Evolutionary conservation across 768 basidiomycete genomes (phyloP).

Genomic region (Serendipita sp.): DNA sequence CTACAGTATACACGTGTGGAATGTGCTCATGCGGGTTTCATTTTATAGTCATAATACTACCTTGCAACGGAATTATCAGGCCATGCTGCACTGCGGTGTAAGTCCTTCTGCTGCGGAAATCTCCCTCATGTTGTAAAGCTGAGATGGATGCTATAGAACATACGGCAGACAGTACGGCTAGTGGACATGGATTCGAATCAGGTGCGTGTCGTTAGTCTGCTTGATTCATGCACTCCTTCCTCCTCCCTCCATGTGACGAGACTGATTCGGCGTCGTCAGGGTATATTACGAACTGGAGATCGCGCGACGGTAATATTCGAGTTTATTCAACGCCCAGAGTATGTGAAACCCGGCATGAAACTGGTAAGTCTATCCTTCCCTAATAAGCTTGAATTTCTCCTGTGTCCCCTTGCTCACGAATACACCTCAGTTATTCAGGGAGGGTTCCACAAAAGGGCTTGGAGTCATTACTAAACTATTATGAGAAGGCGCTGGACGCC

Average conservation of each 20-base stretch:
- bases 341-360: slow-evolving; percentile 85
- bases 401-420: slow-evolving; percentile 10
- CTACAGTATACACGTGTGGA: too few species aligned
- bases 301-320: slow-evolving; percentile 89
- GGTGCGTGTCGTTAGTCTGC: neutral
- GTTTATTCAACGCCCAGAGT: slow-evolving; percentile 85
- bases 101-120: slow-evolving; percentile 19
- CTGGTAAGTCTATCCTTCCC: slow-evolving; percentile 28
- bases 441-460: slow-evolving; percentile 73
- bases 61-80: slow-evolving; percentile 84
- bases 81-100: slow-evolving; percentile 88
- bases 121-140: too few species aligned
- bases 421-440: slow-evolving; percentile 49
- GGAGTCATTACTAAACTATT: slow-evolving; percentile 19
- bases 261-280: slow-evolving; percentile 55
- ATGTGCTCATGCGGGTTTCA: too few species aligned
- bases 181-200: slow-evolving; percentile 50
- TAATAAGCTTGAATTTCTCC: neutral
- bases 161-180: slow-evolving; percentile 85
- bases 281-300: slow-evolving; percentile 84
- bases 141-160: slow-evolving; percentile 33
- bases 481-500: slow-evolving; percentile 4
- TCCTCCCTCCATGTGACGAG: too few species aligned
- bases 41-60: slow-evolving; percentile 69
- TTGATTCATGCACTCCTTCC: too few species aligned